phyloP scores from a whole-genome alignment of 1,284 basidiomycete species.

The Neonothopanus nambi region DNA sequence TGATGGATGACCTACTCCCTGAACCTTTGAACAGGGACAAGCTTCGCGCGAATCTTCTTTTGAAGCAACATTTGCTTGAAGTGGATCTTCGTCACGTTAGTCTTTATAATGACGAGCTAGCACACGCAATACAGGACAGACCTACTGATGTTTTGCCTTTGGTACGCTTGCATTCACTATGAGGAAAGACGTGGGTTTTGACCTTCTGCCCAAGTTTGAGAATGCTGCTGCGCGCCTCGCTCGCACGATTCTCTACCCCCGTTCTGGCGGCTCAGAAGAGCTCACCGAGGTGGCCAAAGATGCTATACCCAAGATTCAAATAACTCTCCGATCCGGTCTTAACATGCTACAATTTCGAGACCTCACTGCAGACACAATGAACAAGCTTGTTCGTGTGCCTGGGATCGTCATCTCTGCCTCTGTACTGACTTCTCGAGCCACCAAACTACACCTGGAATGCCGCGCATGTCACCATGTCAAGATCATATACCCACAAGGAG shows the following conservation, averaged over 20 bases:
- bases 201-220: conserved; percentile 69
- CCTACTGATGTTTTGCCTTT: conserved; percentile 90
- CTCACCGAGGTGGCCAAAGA: conserved; percentile 57
- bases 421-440: conserved; percentile 90
- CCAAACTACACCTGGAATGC: conserved; percentile 91
- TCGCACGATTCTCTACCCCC: conserved; percentile 76
- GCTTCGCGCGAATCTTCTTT: conserved; percentile 84
- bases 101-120: conserved; percentile 92
- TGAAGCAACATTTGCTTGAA: conserved; percentile 92
- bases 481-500: conserved; percentile 77
- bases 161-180: conserved; percentile 44
- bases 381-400: conserved; percentile 94
- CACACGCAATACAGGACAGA: conserved; percentile 85
- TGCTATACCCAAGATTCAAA: conserved; percentile 84
- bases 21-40: conserved; percentile 66
- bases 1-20: not conserved
- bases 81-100: conserved; percentile 90
- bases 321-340: conserved; percentile 85
- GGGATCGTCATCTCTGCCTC: conserved; percentile 99
- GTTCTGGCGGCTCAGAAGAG: conserved; percentile 49
- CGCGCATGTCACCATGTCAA: conserved; percentile 88
- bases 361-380: conserved; percentile 90
- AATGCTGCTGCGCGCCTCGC: conserved; percentile 84
- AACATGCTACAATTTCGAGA: conserved; percentile 96
- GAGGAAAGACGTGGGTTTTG: not conserved